Evolutionary conservation across 306 rosid species (phyloP), one percentile per base, ranked within the genome.

Genomic region (Pyrus pyrifolia): DNA sequence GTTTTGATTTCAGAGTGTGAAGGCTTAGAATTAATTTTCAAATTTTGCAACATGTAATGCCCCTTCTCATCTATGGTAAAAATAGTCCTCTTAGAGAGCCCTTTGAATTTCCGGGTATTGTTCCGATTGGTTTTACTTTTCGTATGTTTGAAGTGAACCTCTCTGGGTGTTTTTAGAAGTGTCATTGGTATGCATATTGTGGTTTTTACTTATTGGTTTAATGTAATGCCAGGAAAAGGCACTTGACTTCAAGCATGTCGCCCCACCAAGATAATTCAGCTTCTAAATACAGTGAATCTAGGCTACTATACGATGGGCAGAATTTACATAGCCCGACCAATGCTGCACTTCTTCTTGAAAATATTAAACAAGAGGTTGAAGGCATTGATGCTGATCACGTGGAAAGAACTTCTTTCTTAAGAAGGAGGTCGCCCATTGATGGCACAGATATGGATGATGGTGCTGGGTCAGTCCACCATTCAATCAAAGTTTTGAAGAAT

Each of bases 291-390:
- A 78, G 91, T 79, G 89, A 86, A 67, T 71, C 93, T 44, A 79
- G 92, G 75, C 78, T 90, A 63, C 75, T 88, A 2, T 89, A 89
- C 51, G 99, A 92, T 38, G 97, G 91, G 11, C 89, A 87, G 73
- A 85, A 46, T 83, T 86, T 95, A 86, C 97, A 89, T 79, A 89
- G 93, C 88, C 97, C 97, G 53, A 83, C 93, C 25, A 95, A 92
- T 86, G 93, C 98, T 2, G 96, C 97, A 68, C 97, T 95, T 65
- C 74, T 92, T 84, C 97, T 95, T 42, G 98, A 92, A 73, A 87
- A 90, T 79, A 89, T 95, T 68, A 90, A 90, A 70, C 89, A 89
- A 80, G 98, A 95, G 83, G 91, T 74, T 44, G 93, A 89, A 70
- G 68, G 86, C 81, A 72, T 83, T 46, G 90, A 87, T 69, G 83